A percentile compares a stretch with the other conserved stretches of the same genome.
Evolutionary conservation across 805 yeast species (phyloP).

Genomic region (Middelhovenomyces tepae): DNA sequence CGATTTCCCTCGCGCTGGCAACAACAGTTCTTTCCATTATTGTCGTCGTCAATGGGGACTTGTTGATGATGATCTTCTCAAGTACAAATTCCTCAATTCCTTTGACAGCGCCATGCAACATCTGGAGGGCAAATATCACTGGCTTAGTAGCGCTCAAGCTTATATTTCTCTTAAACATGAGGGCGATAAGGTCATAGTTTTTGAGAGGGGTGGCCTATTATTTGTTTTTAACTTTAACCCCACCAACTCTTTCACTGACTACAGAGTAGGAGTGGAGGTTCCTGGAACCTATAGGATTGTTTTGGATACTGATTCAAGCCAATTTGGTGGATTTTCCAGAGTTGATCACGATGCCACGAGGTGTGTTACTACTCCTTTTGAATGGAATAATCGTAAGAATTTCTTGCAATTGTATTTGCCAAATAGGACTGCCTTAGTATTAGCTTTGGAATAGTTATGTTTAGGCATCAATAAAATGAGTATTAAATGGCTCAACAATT

Average conservation of each 20-base stretch:
- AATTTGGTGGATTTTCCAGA: slow-evolving; percentile 77
- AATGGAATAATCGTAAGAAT: slow-evolving; percentile 75
- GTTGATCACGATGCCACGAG: slow-evolving; percentile 44
- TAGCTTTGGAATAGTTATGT: slow-evolving; percentile 32
- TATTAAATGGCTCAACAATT: not conserved
- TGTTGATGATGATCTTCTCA: slow-evolving; percentile 65
- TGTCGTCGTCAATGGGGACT: slow-evolving; percentile 93
- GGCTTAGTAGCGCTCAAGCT: slow-evolving; percentile 68
- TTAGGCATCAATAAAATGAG: not conserved
- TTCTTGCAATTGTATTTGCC: slow-evolving; percentile 75
- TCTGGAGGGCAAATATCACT: slow-evolving; percentile 58
- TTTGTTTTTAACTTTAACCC: slow-evolving; percentile 91
- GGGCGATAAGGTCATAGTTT: slow-evolving; percentile 78
- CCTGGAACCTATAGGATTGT: slow-evolving; percentile 71
- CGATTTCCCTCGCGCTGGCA: slow-evolving; percentile 90
- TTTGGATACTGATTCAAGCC: slow-evolving; percentile 60
- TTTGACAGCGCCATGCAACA: slow-evolving; percentile 83
- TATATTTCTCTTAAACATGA: slow-evolving; percentile 85
- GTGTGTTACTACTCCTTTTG: slow-evolving; percentile 62
- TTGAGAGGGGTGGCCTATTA: slow-evolving; percentile 76
- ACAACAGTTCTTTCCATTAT: slow-evolving; percentile 80
- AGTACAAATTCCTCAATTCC: slow-evolving; percentile 68
- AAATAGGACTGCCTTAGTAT: slow-evolving; percentile 56
- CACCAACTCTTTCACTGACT: slow-evolving; percentile 70
- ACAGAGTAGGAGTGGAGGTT: slow-evolving; percentile 79